Evolutionary conservation across 306 rosid genomes (phyloP).

Genomic region (Trifolium subterraneum): DNA sequence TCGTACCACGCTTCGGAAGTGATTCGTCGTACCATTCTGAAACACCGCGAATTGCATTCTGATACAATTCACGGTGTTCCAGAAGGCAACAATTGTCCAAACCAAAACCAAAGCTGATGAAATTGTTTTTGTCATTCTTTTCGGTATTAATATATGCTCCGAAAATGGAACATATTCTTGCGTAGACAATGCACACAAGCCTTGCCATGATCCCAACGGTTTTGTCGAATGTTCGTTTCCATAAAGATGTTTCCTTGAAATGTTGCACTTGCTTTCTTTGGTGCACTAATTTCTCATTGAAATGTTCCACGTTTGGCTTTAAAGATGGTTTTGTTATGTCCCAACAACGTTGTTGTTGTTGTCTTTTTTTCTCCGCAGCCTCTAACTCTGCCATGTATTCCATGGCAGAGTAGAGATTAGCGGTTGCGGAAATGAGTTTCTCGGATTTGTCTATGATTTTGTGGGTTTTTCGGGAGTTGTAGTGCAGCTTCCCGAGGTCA

Average conservation of each 20-base stretch:
- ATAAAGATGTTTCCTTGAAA: constrained; percentile 59
- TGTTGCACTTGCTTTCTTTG: constrained; percentile 59
- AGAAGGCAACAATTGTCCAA: constrained; percentile 26
- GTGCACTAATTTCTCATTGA: constrained; percentile 36
- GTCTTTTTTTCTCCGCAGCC: constrained; percentile 45
- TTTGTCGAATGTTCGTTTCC: constrained; percentile 65
- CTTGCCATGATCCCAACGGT: constrained; percentile 63
- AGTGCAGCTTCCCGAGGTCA: constrained; percentile 43
- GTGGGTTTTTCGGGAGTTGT: background rate
- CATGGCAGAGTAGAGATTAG: constrained; percentile 48
- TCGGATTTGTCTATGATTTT: constrained; percentile 51
- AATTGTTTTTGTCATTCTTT: background rate
- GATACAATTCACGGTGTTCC: constrained; percentile 43
- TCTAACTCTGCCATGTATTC: constrained; percentile 50
- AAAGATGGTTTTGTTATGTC: background rate
- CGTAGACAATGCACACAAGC: constrained; percentile 53
- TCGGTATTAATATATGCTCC: constrained; percentile 43
- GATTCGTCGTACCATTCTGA: constrained; percentile 22
- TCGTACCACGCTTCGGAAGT: background rate
- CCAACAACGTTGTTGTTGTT: constrained; percentile 23
- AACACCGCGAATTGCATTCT: background rate
- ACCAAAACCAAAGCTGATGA: background rate
- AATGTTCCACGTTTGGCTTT: constrained; percentile 38
- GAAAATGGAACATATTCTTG: constrained; percentile 57
- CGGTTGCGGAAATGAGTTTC: constrained; percentile 45